Evolutionary conservation across 2,329 filamentous ascomycete species (phyloP), one percentile per base, ranked within the genome.

Genomic region (Colletotrichum tropicicola): DNA sequence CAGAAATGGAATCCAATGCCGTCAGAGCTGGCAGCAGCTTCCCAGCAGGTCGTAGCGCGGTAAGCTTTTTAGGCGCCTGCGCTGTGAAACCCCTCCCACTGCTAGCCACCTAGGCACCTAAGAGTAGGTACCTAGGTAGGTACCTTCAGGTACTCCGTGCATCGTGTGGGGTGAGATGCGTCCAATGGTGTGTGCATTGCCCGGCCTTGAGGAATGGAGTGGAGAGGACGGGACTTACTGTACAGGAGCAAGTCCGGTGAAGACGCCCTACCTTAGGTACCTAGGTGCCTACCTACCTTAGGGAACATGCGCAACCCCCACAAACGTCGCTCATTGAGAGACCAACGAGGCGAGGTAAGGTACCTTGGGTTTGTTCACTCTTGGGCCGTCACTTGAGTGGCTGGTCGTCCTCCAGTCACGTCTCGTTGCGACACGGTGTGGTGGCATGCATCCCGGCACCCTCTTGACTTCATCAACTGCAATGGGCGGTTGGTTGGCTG

Each of bases 371-470:
- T 47, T 25, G 28, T 17, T 12, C 25, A 27, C 8, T 43, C 25
- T 30, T 25, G 17, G 15, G 21, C 32, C 32, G 25, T 60, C 25
- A 43, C 13, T 25, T 41, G 19, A 54, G 41, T 60, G 56, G 56
- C 30, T 39, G 32, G 41, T 2, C 10, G 17, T 19, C 56, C 21
- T 49, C 43, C 43, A 61, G 49, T 58, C 35, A 41, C 45, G 44
- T 32, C 44, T 17, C 30, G 32, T 19, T n/a, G 39, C 35, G 35
- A 61, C 44, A 32, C 37, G 45, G 57, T 55, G 49, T 65, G 61
- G 61, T 64, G 57, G 48, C 39, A 65, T 61, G 57, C 49, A 61
- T 55, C 37, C 27, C 56, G 56, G 39, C 54, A 52, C 25, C 41
- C 21, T 60, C 41, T 48, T n/a, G 19, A 55, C 27, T 32, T 45